Conservation (phyloP, 2,329 filamentous ascomycete genomes). For the Neophaeococcomyces aloes region DNA sequence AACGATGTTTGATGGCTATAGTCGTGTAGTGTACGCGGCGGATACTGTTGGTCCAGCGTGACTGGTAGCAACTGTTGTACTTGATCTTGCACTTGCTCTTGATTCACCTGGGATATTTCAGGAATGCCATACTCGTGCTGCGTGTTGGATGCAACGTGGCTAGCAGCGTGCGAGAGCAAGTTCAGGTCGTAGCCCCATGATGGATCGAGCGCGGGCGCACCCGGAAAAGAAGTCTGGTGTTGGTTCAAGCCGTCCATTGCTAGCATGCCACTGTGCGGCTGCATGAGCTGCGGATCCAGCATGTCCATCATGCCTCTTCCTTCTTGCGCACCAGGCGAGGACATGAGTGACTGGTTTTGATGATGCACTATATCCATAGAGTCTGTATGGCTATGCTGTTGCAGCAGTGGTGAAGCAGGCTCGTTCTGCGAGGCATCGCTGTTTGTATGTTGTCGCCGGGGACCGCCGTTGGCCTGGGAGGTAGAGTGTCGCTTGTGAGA, state of each 20-base stretch:
- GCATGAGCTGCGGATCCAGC: constrained; percentile 34
- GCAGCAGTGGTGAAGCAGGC: constrained; percentile 7
- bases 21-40: constrained; percentile 19
- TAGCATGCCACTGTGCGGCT: constrained; percentile 27
- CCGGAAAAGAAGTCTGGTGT: constrained; percentile 31
- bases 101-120: constrained; percentile 16
- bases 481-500: constrained; percentile 19
- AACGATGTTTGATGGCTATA: constrained; percentile 25
- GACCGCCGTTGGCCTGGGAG: constrained; percentile 4
- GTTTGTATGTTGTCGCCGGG: constrained; percentile 6
- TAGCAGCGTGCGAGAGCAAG: constrained; percentile 39
- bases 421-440: constrained; percentile 11
- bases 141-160: constrained; percentile 38
- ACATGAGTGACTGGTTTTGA: constrained; percentile 26
- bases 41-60: constrained; percentile 18
- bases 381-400: constrained; percentile 10
- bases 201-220: constrained; percentile 38
- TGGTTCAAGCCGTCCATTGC: constrained; percentile 26
- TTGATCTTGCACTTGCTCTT: constrained; percentile 20
- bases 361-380: constrained; percentile 20
- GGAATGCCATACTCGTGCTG: constrained; percentile 24
- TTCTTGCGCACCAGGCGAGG: constrained; percentile 29
- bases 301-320: constrained; percentile 35
- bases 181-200: constrained; percentile 43
- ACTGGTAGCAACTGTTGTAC: constrained; percentile 18